Conservation (phyloP, 2,329 filamentous ascomycete species). For the Talaromyces sp. region DNA sequence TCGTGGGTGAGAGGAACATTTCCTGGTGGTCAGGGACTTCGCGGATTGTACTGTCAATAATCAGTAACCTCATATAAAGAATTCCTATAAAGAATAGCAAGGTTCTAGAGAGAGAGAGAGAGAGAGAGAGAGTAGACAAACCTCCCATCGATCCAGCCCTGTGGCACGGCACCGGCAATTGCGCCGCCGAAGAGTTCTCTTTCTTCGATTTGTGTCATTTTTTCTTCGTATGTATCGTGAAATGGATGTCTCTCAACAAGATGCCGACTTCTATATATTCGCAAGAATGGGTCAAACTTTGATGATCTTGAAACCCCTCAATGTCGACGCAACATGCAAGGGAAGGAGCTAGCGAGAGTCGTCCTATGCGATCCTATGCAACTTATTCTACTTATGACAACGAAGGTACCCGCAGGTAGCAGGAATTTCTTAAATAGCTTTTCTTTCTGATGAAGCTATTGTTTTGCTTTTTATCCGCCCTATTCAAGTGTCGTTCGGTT, state of each 20-base stretch:
- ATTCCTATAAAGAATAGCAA: no score
- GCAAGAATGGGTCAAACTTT: not conserved
- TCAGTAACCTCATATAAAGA: not conserved
- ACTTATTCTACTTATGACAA: not conserved
- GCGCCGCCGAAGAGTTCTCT: conserved; percentile 36
- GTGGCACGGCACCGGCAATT: conserved; percentile 33
- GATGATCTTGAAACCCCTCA: not conserved
- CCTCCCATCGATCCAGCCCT: conserved; percentile 39
- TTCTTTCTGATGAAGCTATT: not conserved
- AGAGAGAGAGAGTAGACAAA: conserved; percentile 20
- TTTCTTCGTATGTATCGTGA: not conserved
- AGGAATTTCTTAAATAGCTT: not conserved
- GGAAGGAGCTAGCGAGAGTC: not conserved
- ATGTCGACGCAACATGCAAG: not conserved
- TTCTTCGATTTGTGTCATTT: conserved; percentile 20
- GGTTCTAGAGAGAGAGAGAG: not conserved
- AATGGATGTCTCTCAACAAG: not conserved
- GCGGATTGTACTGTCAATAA: conserved; percentile 30
- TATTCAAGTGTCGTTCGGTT: not conserved
- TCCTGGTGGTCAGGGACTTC: conserved; percentile 67
- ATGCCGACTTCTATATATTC: not conserved
- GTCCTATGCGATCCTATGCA: not conserved
- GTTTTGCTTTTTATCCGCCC: conserved; percentile 2
- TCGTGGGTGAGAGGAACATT: conserved; percentile 79
- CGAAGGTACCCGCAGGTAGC: not conserved